phyloP scores from a whole-genome alignment of 352 stramenopile genomes.

The Achlya hypogyna region DNA sequence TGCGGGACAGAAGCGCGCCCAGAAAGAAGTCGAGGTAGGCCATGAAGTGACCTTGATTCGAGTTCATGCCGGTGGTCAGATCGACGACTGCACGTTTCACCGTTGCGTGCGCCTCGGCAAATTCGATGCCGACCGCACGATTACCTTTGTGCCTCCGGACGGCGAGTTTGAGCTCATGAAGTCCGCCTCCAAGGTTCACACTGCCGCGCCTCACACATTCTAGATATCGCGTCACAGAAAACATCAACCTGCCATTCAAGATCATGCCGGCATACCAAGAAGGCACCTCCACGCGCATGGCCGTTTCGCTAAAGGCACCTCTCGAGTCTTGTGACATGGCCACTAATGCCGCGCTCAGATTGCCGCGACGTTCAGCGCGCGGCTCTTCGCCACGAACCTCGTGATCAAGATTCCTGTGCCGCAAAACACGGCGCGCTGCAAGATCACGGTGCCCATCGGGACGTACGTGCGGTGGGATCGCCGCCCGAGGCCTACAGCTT shows the following conservation, averaged over 20 bases:
- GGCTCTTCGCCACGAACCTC: constrained; percentile 94
- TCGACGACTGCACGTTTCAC: constrained; percentile 99
- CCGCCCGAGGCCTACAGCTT: not conserved
- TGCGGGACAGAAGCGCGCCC: constrained; percentile 56
- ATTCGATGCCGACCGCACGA: constrained; percentile 95
- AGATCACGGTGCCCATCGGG: constrained; percentile 93
- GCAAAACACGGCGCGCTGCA: constrained; percentile 94
- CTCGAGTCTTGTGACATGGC: not conserved
- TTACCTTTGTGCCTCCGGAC: constrained; percentile 98
- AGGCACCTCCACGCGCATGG: constrained; percentile 74
- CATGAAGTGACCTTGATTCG: not conserved
- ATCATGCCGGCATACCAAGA: constrained; percentile 97
- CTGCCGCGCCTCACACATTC: not conserved
- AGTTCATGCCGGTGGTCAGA: constrained; percentile 55
- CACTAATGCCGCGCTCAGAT: constrained; percentile 30
- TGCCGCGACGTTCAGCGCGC: constrained; percentile 91
- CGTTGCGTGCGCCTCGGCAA: constrained; percentile 95
- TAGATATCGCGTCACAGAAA: constrained; percentile 91
- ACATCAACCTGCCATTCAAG: constrained; percentile 97
- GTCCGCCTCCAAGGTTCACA: constrained; percentile 17
- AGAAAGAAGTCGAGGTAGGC: constrained; percentile 53
- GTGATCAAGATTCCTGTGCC: constrained; percentile 92
- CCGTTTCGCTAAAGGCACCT: constrained; percentile 54
- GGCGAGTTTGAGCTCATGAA: constrained; percentile 99
- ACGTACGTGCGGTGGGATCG: constrained; percentile 26